Base-by-base conservation (phyloP, 148 eudicot species). In the Rhododendron simsii region DNA sequence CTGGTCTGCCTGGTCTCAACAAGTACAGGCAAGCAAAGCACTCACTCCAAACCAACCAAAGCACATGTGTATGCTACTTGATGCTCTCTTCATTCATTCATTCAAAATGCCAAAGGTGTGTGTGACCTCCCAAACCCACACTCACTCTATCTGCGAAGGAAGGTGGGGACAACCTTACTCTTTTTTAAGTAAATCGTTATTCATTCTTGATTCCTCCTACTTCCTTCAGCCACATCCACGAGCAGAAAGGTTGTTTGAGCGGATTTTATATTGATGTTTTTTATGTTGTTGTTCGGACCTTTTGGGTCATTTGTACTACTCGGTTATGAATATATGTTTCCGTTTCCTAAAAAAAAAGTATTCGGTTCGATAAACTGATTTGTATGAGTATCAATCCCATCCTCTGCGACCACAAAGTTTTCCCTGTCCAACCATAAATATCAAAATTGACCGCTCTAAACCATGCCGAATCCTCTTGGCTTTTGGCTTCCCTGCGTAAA, bases 11-110 rank as follows among this genome's bases (percentile, higher is more conserved):
- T 30, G 76, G 76, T 30, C 35, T 71, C 76, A 28, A 28, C 76
- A 30, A 71, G 76, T 71, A 71, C 76, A 71, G 39, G 76, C 76
- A 71, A 71, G 76, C 76, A 71, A 71, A 71, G 76, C 39, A 71
- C 76, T 30, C 20, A 41, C 33, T 67, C 71, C 30, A 65, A 12
- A 30, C 37, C 76, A 30, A 71, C 7, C 76, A 16, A 71, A 71
- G 39, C 76, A 71, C 76, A 71, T 71, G 76, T 71, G 76, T 30
- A 71, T 71, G 15, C 73, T 26, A 67, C 33, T 67, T 67, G 33
- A 15, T 67, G 73, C 16, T 67, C 73, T 67, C 73, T 55, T 51
- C 10, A 8, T 63, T 59, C 63, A 20, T 59, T 59, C 69, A 23
- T 61, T 63, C 69, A 63, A 63, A 63, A 63, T 23, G 69, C 28